Percentiles rank a stretch among this genome's conserved stretches.
Conservation (phyloP, 2,329 filamentous ascomycete species). For the Whalleya microplaca region DNA sequence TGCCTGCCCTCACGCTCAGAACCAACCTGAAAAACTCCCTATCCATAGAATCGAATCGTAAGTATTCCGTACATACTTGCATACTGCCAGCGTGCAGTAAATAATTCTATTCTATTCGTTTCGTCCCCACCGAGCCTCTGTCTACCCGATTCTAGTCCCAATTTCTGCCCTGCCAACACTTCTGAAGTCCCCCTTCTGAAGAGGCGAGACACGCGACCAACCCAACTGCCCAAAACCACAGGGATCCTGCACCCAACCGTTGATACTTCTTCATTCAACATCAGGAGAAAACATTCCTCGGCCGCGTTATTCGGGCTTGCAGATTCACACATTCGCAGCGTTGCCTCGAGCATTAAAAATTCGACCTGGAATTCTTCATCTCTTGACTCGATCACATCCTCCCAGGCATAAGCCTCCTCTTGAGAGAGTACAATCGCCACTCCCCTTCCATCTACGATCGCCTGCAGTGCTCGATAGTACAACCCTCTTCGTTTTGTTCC, state of each 20-base stretch:
- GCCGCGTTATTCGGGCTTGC: not conserved
- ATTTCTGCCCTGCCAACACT: not conserved
- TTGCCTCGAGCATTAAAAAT: not conserved
- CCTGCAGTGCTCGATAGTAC: not conserved
- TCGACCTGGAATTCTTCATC: not conserved
- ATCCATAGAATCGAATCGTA: not conserved
- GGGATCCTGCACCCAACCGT: not conserved
- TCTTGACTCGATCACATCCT: not conserved
- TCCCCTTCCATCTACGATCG: not conserved
- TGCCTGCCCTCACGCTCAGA: not conserved
- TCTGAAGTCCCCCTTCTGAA: not conserved
- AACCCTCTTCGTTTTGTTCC: not conserved
- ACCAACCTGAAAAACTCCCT: too few species aligned
- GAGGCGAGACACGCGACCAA: conserved; percentile 4
- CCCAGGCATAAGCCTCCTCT: not conserved
- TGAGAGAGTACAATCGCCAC: not conserved
- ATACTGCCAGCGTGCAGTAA: not conserved
- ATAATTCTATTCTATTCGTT: not conserved
- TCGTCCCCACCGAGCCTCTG: not conserved
- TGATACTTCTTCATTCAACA: not conserved
- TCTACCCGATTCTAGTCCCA: not conserved
- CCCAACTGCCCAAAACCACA: not conserved
- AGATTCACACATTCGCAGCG: too few species aligned
- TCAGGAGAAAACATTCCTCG: not conserved
- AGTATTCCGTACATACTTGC: not conserved